These are phyloP conservation scores for Neurospora sp. DNA, from an alignment of 495 filamentous ascomycete species.

Conservation along the genomic window DNA sequence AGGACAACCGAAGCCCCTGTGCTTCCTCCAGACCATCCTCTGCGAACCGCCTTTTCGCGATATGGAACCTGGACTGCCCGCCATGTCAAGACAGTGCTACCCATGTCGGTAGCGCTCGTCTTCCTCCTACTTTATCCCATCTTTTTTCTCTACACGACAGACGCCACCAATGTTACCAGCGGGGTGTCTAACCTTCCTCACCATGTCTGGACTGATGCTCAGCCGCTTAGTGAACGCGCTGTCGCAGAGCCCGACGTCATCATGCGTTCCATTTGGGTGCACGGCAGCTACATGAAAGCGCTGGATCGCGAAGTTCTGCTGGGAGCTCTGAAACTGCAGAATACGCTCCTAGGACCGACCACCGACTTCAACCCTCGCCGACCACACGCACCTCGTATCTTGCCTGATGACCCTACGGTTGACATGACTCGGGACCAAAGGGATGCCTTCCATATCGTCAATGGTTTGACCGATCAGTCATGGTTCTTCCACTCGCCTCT, in stretches of 20 bases:
- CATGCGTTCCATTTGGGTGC: constrained; percentile 49
- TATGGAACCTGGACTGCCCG: constrained; percentile 55
- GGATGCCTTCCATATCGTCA: constrained; percentile 39
- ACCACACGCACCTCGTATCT: constrained; percentile 1
- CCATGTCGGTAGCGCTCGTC: constrained; percentile 52
- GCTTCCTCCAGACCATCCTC: constrained; percentile 46
- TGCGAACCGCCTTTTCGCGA: constrained; percentile 48
- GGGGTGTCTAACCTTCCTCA: constrained; percentile 54
- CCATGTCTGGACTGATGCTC: constrained; percentile 67
- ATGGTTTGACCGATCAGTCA: constrained; percentile 40
- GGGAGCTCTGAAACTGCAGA: constrained; percentile 53
- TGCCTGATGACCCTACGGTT: constrained; percentile 10
- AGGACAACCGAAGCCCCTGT: constrained; percentile 54
- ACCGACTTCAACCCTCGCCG: constrained; percentile 39
- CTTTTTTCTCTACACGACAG: constrained; percentile 54
- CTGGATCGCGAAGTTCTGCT: constrained; percentile 49
- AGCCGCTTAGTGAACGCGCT: constrained; percentile 36
- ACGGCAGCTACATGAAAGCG: constrained; percentile 60
- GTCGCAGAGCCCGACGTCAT: constrained; percentile 38
- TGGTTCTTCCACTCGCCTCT: constrained; percentile 65
- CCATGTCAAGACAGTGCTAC: constrained; percentile 54
- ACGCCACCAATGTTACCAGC: constrained; percentile 46
- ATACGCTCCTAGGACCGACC: constrained; percentile 44
- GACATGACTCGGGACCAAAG: constrained; percentile 31
- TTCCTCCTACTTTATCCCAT: constrained; percentile 55